A percentile compares a stretch with the other conserved stretches of the same genome.
These are phyloP conservation scores for Fusarium redolens DNA, from an alignment of 2,329 filamentous ascomycete genomes.

Conservation along the genomic window DNA sequence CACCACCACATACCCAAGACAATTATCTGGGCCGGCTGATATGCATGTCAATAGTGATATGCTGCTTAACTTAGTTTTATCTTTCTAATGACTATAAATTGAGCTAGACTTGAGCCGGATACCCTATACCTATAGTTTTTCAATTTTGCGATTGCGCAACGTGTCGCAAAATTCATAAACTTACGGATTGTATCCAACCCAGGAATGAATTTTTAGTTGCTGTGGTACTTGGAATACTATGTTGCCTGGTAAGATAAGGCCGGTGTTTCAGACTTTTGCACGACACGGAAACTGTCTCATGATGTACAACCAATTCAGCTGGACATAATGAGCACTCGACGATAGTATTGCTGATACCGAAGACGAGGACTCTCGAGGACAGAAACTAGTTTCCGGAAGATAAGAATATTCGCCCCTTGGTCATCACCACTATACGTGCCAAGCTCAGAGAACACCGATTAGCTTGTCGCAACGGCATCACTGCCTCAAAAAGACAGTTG, in stretches of 20 bases:
- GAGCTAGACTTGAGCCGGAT: background rate
- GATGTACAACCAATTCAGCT: background rate
- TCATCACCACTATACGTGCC: constrained; percentile 27
- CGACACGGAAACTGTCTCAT: background rate
- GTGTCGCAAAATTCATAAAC: background rate
- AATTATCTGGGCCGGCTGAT: background rate
- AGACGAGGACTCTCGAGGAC: background rate
- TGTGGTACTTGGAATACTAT: background rate
- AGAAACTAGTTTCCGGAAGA: background rate
- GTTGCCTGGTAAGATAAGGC: background rate
- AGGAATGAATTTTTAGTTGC: background rate
- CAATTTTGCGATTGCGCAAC: background rate
- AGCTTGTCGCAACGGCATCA: background rate
- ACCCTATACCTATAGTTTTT: background rate
- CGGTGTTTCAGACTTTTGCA: background rate
- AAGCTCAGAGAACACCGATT: constrained; percentile 9
- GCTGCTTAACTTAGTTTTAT: background rate
- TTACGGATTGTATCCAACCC: background rate
- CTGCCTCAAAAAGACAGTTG: background rate
- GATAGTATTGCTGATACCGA: background rate
- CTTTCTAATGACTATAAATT: background rate
- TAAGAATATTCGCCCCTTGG: background rate
- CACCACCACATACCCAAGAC: background rate
- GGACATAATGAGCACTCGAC: background rate
- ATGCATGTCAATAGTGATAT: background rate